These are phyloP conservation scores for Calonectria pseudoreteaudii DNA, from an alignment of 2,329 filamentous ascomycete species.

Conservation along the genomic window DNA sequence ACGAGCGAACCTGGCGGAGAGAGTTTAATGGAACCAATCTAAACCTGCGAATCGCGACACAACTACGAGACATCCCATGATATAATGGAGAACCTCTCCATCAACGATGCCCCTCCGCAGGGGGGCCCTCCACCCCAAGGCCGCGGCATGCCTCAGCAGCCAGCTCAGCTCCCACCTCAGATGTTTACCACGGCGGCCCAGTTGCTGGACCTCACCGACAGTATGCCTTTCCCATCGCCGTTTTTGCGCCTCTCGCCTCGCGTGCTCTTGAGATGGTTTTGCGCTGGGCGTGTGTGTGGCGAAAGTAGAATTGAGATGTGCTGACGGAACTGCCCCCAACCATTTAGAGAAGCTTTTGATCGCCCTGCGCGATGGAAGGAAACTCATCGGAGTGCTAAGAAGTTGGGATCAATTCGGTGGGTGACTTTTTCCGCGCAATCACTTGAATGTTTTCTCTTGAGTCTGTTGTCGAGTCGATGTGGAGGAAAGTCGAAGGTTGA, in stretches of 20 bases:
- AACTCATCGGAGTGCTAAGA: slow-evolving; percentile 90
- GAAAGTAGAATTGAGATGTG: slow-evolving; percentile 33
- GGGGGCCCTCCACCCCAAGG: slow-evolving; percentile 49
- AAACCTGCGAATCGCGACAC: slow-evolving; percentile 18
- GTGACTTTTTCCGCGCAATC: slow-evolving; percentile 38
- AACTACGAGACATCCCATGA: slow-evolving; percentile 34
- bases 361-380: slow-evolving; percentile 90
- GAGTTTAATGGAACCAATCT: slow-evolving; percentile 34
- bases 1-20: slow-evolving; percentile 30
- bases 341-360: slow-evolving; percentile 91
- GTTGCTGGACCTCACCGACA: slow-evolving; percentile 95
- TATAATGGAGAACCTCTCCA: slow-evolving; percentile 66
- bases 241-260: slow-evolving; percentile 12
- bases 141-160: slow-evolving; percentile 56
- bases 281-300: not conserved
- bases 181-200: slow-evolving; percentile 99
- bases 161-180: slow-evolving; percentile 83
- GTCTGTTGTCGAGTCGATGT: not conserved
- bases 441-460: not conserved
- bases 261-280: not conserved
- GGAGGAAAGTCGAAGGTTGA: not conserved
- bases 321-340: slow-evolving; percentile 35
- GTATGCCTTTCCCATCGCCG: slow-evolving; percentile 66
- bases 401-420: slow-evolving; percentile 99
- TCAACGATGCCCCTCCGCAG: slow-evolving; percentile 61